Base-by-base conservation (phyloP, 257 asterid species). In the Marsdenia floribunda region DNA sequence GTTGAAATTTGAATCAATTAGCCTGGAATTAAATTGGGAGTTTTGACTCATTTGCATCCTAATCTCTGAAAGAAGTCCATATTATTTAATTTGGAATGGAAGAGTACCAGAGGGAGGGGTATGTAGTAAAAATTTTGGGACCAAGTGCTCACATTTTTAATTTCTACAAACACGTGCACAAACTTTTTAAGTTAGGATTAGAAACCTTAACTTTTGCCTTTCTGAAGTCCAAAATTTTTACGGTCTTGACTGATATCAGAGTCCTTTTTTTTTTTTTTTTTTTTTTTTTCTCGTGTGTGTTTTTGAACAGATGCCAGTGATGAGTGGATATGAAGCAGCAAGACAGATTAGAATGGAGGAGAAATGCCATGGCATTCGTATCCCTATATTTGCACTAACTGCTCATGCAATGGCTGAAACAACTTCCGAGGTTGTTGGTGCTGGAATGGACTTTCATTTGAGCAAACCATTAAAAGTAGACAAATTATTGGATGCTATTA, bases 371-470 rank as follows among this genome's bases (percentile, higher is more conserved):
- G 78, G 75, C 52, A 53, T 78, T 15, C 78, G 61, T 9, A 73
- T 78, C 0, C 82, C 78, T 1, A 73, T 78, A 26, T 29, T 78
- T 67, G 82, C 82, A 44, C 35, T 78, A 9, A 78, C 82, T 24
- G 64, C 77, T 40, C 26, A 72, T n/a, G 40, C 52, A 21, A 7
- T 52, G 21, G 15, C 65, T 26, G 85, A 78, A 47, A 80, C 65
- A 50, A 54, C 50, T 49, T 21, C 13, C 10, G 33, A 58, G 67
- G 60, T 44, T 2, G 15, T 35, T 53, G 81, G 60, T 2, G 82
- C 78, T 26, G 85, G 82, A 75, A 75, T 82, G 80, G 85, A 78
- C 69, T 52, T 58, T 38, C 76, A 78, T 71, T 21, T 82, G 69
- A 38, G 37, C 74, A 80, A 78, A 21, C 78, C 82, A 13, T 58